phyloP scores from a whole-genome alignment of 2,329 filamentous ascomycete genomes.

The Monilinia aucupariae region DNA sequence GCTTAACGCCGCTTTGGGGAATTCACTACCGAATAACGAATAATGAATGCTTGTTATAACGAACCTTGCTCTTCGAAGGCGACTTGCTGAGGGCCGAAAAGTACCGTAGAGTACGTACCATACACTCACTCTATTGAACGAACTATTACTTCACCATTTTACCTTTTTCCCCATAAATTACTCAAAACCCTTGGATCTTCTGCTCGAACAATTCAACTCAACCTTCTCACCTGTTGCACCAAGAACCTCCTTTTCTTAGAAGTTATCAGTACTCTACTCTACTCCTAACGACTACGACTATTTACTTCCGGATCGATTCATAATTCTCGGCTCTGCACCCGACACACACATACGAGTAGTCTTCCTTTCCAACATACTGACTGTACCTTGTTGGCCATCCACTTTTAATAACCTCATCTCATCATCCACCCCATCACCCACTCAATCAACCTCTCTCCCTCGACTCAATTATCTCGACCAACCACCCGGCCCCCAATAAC shows the following conservation, averaged over 20 bases:
- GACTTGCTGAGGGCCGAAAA: slow-evolving; percentile 5
- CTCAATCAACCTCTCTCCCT: background rate
- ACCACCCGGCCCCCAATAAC: background rate
- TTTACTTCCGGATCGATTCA: background rate
- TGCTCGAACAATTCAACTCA: too few species aligned
- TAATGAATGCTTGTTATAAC: background rate
- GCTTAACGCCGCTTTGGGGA: background rate
- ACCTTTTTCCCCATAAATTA: background rate
- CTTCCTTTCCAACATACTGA: slow-evolving; percentile 4
- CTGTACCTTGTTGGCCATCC: slow-evolving; percentile 1
- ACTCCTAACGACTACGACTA: too few species aligned
- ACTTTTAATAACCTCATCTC: slow-evolving; percentile 4
- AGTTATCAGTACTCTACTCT: background rate
- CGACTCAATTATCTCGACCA: background rate
- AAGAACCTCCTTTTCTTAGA: background rate
- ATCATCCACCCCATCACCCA: too few species aligned
- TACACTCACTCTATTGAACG: background rate
- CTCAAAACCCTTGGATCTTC: background rate
- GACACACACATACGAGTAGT: background rate
- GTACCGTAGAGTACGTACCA: background rate
- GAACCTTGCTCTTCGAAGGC: background rate
- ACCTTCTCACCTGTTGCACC: background rate
- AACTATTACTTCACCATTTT: background rate
- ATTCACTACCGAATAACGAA: background rate
- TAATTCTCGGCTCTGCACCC: background rate